Conservation (phyloP, 768 basidiomycete genomes). For the Rhizopogon rudus region DNA sequence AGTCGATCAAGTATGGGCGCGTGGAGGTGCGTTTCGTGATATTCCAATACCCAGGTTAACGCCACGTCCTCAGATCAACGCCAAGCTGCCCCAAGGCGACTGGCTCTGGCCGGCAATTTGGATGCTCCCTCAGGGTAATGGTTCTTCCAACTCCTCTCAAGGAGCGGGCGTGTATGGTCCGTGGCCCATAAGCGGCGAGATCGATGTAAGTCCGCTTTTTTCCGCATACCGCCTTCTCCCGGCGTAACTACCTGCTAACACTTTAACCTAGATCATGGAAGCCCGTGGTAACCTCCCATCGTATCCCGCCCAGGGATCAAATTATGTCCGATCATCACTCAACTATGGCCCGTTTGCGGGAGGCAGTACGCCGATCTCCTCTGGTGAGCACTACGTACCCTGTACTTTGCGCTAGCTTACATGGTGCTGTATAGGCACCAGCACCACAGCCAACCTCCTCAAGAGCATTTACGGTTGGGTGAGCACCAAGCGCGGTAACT, state of each 20-base stretch:
- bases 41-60: neutral
- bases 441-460: constrained; percentile 20
- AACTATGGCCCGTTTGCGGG: constrained; percentile 59
- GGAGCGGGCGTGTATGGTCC: constrained; percentile 21
- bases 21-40: constrained; percentile 36
- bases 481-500: constrained; percentile 36
- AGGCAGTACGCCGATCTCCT: constrained; percentile 27
- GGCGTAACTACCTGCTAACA: too few relatives aligned
- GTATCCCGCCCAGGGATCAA: constrained; percentile 38
- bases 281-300: constrained; percentile 44
- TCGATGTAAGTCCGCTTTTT: constrained; percentile 43
- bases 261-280: constrained; percentile 42
- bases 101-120: constrained; percentile 32
- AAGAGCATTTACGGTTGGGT: constrained; percentile 34
- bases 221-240: neutral
- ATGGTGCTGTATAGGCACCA: neutral
- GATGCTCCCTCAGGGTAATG: constrained; percentile 25
- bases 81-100: constrained; percentile 55
- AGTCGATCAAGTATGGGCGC: constrained; percentile 49
- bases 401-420: too few relatives aligned
- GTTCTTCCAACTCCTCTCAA: constrained; percentile 9
- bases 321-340: constrained; percentile 51
- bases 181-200: constrained; percentile 55
- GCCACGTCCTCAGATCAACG: constrained; percentile 51
- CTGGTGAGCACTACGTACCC: constrained; percentile 9